A percentile compares a stretch with the other conserved stretches of the same genome.
phyloP scores from a whole-genome alignment of 768 basidiomycete species.

The Amanita molliuscula region DNA sequence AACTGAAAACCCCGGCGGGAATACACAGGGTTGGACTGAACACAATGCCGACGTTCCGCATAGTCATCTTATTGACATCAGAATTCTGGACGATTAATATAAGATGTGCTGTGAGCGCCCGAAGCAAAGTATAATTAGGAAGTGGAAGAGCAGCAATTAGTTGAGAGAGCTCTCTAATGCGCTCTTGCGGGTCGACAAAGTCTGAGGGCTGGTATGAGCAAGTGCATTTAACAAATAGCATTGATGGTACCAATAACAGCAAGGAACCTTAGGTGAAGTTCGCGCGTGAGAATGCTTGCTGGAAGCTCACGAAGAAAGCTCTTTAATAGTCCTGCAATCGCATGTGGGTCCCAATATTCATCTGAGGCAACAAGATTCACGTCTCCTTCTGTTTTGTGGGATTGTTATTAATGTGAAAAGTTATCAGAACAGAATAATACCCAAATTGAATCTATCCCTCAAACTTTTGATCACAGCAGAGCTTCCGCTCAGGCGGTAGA shows the following conservation, averaged over 20 bases:
- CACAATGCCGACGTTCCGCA: constrained; percentile 97
- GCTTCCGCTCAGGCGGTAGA: constrained; percentile 91
- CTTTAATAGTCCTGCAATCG: constrained; percentile 92
- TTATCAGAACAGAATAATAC: constrained; percentile 15
- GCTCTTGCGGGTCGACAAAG: constrained; percentile 78
- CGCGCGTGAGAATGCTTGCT: constrained; percentile 83
- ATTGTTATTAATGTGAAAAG: no score
- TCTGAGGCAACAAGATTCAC: constrained; percentile 79
- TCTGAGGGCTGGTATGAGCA: constrained; percentile 36
- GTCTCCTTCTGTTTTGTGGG: constrained; percentile 69
- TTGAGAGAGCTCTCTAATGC: constrained; percentile 77
- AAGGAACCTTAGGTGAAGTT: constrained; percentile 85
- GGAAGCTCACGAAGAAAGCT: constrained; percentile 90
- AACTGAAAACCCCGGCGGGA: constrained; percentile 92
- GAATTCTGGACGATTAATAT: constrained; percentile 93
- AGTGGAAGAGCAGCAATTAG: constrained; percentile 84
- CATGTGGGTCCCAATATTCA: constrained; percentile 97
- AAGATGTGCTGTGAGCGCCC: constrained; percentile 89
- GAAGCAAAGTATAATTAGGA: constrained; percentile 87
- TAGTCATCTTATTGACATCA: constrained; percentile 90
- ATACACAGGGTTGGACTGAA: constrained; percentile 97
- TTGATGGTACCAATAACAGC: constrained; percentile 78
- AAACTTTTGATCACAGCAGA: constrained; percentile 91
- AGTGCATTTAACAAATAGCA: constrained; percentile 1
- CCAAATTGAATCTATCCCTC: constrained; percentile 86